Conservation (phyloP, 148 eudicot genomes). For the Rhododendron williamsianum region DNA sequence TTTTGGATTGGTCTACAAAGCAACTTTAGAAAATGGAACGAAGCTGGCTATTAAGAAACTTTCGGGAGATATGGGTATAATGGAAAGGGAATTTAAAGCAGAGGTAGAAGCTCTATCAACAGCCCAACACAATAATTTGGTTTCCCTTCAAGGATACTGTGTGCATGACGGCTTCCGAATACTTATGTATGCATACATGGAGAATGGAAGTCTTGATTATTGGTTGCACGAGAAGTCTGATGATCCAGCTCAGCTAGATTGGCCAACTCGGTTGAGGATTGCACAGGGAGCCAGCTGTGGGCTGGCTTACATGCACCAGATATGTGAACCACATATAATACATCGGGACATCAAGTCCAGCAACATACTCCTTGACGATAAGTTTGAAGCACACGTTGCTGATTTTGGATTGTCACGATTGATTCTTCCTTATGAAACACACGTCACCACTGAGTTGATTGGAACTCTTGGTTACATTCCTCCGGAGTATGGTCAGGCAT, state of each 20-base stretch:
- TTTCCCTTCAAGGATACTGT: constrained; percentile 81
- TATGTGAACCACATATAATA: constrained; percentile 88
- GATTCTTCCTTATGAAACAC: constrained; percentile 74
- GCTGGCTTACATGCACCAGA: constrained; percentile 83
- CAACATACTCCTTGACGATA: constrained; percentile 82
- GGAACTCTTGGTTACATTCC: constrained; percentile 96
- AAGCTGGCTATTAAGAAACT: constrained; percentile 84
- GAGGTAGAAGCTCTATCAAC: constrained; percentile 84
- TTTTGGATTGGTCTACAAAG: constrained; percentile 89
- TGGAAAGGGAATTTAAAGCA: constrained; percentile 89
- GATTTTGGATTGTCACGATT: constrained; percentile 87
- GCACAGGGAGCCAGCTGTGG: constrained; percentile 73
- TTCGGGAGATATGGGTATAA: constrained; percentile 86
- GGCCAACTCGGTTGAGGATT: constrained; percentile 73
- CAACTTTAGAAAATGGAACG: constrained; percentile 60
- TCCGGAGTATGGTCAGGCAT: constrained; percentile 86
- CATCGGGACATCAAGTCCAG: constrained; percentile 94
- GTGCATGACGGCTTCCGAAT: constrained; percentile 66
- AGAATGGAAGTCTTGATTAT: constrained; percentile 88
- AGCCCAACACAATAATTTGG: constrained; percentile 78
- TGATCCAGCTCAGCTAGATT: constrained; percentile 64
- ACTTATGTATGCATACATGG: constrained; percentile 85
- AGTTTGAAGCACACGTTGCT: constrained; percentile 82
- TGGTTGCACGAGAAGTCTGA: constrained; percentile 87
- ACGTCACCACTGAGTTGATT: constrained; percentile 87